Base-by-base conservation (phyloP, 148 eudicot genomes). In the Vaccinium macrocarpon region DNA sequence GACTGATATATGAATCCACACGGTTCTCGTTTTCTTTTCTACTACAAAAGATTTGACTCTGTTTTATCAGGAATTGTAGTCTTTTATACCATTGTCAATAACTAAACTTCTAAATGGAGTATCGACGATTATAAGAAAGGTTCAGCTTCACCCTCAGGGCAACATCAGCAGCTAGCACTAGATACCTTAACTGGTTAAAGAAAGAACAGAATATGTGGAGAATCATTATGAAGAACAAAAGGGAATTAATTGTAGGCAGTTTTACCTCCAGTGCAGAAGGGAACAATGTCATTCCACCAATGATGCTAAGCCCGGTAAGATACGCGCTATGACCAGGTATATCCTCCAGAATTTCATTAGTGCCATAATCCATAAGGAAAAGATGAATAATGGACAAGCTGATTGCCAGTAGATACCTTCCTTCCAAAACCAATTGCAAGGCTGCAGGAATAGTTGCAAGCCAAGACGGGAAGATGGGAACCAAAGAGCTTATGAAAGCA, bases 211-310 rank as follows among this genome's bases (percentile, higher is more conserved):
- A 66, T 25, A 66, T 25, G 25, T 25, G 72, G 35, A 27, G 72
- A 4, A 66, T 66, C 35, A 27, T 1, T 13, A 64, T 64, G 71
- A 64, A 64, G 71, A 3, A 64, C 71, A 27, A 66, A 12, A 66
- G 72, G 35, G 72, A 25, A 66, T 23, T 16, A 66, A 66, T 66
- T 25, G 15, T 25, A 12, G 38, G 35, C 72, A 27, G 72, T 66
- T 66, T 66, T 25, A 66, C 72, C 98, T 91, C 94, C 78, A 93
- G 27, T 72, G 95, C 93, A 81, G 97, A 94, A 50, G 94, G 90
- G 87, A 94, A 96, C 90, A 96, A 87, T 70, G 99, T 90, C 97
- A 93, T 93, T 78, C 99, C 99, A 82, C 99, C 99, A 73, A 96
- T 91, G 77, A 96, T 94, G 89, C 99, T 95, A 66, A 96, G 97